Evolutionary conservation across 495 filamentous ascomycete species (phyloP), one percentile per base, ranked within the genome.

Genomic region (Penicillium macrosclerotiorum): DNA sequence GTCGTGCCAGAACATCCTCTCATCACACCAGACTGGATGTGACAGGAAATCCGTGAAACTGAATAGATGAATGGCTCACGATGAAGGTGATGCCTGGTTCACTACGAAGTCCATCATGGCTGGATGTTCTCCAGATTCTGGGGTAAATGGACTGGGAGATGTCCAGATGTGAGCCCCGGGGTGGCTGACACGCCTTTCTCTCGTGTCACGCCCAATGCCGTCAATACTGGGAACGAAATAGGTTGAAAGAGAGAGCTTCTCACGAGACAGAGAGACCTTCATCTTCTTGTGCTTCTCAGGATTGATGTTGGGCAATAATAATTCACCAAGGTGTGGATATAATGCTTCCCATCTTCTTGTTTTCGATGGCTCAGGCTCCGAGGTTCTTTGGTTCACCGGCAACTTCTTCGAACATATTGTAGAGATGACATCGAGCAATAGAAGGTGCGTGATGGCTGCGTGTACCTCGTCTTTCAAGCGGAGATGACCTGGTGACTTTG

Each of bases 321-420:
- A 37, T 49, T 75, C 69, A 5, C 72, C 72, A 14, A 71, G 62
- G 23, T 73, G 67, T n/a, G 72, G 67, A 20, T 68, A 70, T 4
- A 62, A 51, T 11, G 63, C 54, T 34, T 65, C 49, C 72, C 72
- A 75, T 5, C 27, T 34, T 25, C 26, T 17, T 22, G 35, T 34
- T 22, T 38, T 30, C 14, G 47, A 19, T 0, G 23, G n/a, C 14
- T 40, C 48, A 17, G 26, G 20, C 1, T 40, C 42, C 8, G 37
- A 7, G 3, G 20, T 19, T 1, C 34, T 30, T 7, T 54, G 51
- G 7, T 14, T 6, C 7, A 39, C 17, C 37, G 39, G 42, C 8
- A 35, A 36, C 22, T 35, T 43, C 29, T 43, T 41, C 4, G 59
- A 57, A n/a, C 64, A 50, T 18, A 74, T 64, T 0, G 51, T 40